phyloP scores from a whole-genome alignment of 2,329 filamentous ascomycete species.

The Colletotrichum somersetense region DNA sequence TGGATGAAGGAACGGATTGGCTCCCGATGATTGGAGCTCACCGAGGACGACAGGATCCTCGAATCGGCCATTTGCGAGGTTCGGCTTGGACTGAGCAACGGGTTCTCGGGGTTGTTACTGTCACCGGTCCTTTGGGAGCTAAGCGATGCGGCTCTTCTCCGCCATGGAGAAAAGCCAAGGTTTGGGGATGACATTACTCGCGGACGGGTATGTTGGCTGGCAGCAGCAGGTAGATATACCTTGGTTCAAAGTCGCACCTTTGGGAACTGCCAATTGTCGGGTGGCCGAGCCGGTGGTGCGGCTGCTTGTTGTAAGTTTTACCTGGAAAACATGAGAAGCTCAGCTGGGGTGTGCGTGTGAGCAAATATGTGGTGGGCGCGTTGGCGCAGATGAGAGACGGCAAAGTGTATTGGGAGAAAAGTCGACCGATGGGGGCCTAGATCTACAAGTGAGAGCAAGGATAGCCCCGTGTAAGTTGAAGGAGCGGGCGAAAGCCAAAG shows the following conservation, averaged over 20 bases:
- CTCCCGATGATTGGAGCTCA: conserved; percentile 64
- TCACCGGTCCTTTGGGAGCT: conserved; percentile 41
- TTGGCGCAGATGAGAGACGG: conserved; percentile 36
- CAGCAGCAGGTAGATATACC: conserved; percentile 8
- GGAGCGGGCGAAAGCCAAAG: conserved; percentile 19
- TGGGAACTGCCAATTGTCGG: conserved; percentile 24
- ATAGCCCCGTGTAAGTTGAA: conserved; percentile 36
- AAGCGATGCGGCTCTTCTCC: conserved; percentile 51
- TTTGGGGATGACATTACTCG: conserved; percentile 60
- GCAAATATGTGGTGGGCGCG: conserved; percentile 1
- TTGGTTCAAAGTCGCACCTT: conserved; percentile 28
- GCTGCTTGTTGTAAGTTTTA: conserved; percentile 24
- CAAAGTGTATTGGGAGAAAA: conserved; percentile 32
- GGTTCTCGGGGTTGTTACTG: conserved; percentile 45
- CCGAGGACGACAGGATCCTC: conserved; percentile 54
- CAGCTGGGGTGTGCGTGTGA: conserved; percentile 21
- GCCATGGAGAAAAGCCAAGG: conserved; percentile 63
- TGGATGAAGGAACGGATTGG: conserved; percentile 81
- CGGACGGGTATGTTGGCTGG: background rate
- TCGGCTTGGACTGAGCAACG: conserved; percentile 42
- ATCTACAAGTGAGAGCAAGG: conserved; percentile 38
- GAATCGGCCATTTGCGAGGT: conserved; percentile 46
- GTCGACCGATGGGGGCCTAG: conserved; percentile 28
- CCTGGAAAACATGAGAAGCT: conserved; percentile 34
- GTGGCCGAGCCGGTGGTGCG: conserved; percentile 29